Evolutionary conservation across 306 rosid species (phyloP).

Genomic region (Adenanthera pavonina): DNA sequence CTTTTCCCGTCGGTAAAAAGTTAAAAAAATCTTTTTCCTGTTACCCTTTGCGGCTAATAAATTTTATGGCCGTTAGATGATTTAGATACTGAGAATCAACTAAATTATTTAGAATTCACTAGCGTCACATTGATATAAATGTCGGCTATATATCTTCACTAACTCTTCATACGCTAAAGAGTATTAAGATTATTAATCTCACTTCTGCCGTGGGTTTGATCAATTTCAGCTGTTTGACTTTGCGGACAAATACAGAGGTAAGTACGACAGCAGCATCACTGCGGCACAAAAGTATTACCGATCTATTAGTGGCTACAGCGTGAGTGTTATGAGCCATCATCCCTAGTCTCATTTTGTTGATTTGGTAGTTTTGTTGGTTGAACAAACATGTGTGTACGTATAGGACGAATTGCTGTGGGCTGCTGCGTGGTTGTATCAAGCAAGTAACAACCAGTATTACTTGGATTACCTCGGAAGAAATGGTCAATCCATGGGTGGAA

Average conservation of each 20-base stretch:
- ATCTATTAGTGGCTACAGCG: constrained; percentile 91
- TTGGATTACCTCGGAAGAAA: constrained; percentile 82
- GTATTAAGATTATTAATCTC: not conserved
- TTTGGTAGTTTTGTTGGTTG: not conserved
- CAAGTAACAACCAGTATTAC: constrained; percentile 74
- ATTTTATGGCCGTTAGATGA: too few species aligned
- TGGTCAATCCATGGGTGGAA: constrained; percentile 88
- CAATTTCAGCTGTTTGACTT: constrained; percentile 78
- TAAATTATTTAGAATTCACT: too few species aligned
- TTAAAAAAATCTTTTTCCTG: too few species aligned
- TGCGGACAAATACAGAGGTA: constrained; percentile 94
- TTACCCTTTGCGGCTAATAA: not conserved
- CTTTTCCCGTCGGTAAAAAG: too few species aligned
- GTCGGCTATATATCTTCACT: too few species aligned
- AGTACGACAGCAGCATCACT: constrained; percentile 84
- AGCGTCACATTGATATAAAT: too few species aligned
- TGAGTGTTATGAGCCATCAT: constrained; percentile 36
- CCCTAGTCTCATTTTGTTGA: not conserved
- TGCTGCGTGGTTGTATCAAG: constrained; percentile 97
- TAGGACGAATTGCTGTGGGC: constrained; percentile 99
- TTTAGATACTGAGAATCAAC: too few species aligned
- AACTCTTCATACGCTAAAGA: not conserved
- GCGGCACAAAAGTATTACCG: constrained; percentile 88
- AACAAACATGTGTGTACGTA: not conserved
- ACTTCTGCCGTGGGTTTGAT: not conserved